Evolutionary conservation across 805 yeast species (phyloP).

Genomic region (Candida ipomoeae): DNA sequence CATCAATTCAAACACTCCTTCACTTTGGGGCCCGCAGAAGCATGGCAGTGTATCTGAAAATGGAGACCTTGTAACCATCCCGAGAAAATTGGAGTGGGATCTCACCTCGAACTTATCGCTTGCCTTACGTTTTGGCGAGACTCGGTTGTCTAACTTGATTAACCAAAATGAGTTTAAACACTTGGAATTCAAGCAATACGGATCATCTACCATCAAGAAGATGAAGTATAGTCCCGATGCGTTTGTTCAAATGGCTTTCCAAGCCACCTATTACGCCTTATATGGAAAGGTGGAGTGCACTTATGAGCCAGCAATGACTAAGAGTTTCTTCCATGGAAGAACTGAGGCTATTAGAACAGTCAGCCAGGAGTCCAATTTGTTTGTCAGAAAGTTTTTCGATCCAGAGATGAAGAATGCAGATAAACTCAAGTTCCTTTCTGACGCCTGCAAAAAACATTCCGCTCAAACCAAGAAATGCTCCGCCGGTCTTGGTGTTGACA

Average conservation of each 20-base stretch:
- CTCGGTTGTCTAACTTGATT: slow-evolving; percentile 79
- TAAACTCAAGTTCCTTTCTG: slow-evolving; percentile 55
- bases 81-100: slow-evolving; percentile 87
- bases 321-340: slow-evolving; percentile 79
- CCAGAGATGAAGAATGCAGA: slow-evolving; percentile 50
- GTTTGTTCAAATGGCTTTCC: slow-evolving; percentile 89
- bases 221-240: slow-evolving; percentile 94
- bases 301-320: slow-evolving; percentile 96
- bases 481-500: slow-evolving; percentile 83
- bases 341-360: slow-evolving; percentile 91
- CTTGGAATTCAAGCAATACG: slow-evolving; percentile 68
- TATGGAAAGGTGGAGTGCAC: slow-evolving; percentile 93
- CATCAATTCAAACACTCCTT: slow-evolving; percentile 72
- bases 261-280: slow-evolving; percentile 85
- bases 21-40: slow-evolving; percentile 50
- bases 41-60: slow-evolving; percentile 26
- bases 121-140: slow-evolving; percentile 85
- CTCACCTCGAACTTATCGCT: slow-evolving; percentile 70
- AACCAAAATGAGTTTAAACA: slow-evolving; percentile 85
- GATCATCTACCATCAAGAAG: slow-evolving; percentile 72
- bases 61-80: slow-evolving; percentile 51
- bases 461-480: slow-evolving; percentile 65
- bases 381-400: slow-evolving; percentile 83
- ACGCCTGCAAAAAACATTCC: slow-evolving; percentile 70
- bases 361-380: slow-evolving; percentile 70